Percentiles rank a stretch among this genome's conserved stretches.
Conservation (phyloP, 768 basidiomycete genomes). For the Trametopsis cervina region DNA sequence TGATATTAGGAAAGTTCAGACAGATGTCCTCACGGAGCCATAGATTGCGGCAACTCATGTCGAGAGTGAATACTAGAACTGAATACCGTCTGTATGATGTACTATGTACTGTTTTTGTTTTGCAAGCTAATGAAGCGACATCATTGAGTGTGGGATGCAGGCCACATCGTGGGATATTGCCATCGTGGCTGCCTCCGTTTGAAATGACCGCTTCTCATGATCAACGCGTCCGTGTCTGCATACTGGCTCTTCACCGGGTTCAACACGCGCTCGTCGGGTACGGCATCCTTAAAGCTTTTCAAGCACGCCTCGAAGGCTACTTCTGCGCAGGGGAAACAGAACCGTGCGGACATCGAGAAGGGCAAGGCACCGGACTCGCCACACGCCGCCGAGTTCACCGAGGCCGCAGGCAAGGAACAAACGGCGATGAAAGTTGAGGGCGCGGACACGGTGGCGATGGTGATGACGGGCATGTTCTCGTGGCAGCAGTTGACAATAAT, state of each 20-base stretch:
- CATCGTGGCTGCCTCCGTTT: no score
- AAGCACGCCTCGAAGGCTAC: conserved; percentile 45
- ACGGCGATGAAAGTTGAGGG: neutral
- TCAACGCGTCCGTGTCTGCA: conserved; percentile 45
- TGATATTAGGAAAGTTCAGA: no score
- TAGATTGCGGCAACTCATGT: no score
- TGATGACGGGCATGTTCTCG: conserved; percentile 59
- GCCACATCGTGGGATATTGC: no score
- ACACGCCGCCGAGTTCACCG: neutral
- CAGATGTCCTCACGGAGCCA: no score
- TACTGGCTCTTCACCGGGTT: conserved; percentile 51
- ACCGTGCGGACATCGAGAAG: conserved; percentile 24
- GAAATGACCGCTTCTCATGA: no score
- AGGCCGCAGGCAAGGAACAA: neutral
- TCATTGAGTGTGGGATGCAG: no score
- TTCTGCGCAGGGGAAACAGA: conserved; percentile 6
- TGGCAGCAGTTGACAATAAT: conserved; percentile 70
- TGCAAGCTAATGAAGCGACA: no score
- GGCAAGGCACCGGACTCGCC: neutral
- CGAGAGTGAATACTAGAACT: no score
- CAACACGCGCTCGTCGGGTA: conserved; percentile 31
- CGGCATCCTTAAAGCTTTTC: conserved; percentile 49
- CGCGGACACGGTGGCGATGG: conserved; percentile 13
- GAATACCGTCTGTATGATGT: no score
- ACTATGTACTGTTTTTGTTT: no score